phyloP scores from a whole-genome alignment of 192 early-diverging fungal species.

The Funneliformis geosporum region DNA sequence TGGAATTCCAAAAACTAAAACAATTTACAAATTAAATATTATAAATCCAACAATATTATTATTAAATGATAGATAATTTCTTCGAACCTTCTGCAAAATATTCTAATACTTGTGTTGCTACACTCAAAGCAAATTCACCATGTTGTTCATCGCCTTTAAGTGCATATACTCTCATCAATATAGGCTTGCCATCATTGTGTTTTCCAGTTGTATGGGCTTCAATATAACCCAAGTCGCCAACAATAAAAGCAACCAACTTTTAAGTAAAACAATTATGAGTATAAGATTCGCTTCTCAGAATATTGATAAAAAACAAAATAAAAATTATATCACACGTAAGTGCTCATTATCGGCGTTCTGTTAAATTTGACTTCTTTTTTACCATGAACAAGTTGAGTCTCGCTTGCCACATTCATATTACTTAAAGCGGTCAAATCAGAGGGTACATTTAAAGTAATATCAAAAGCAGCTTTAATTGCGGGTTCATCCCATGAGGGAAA shows the following conservation, averaged over 20 bases:
- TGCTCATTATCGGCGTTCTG: conserved; percentile 91
- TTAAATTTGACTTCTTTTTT: conserved; percentile 86
- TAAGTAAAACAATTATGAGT: background rate
- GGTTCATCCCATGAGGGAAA: conserved; percentile 99
- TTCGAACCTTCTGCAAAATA: conserved; percentile 43
- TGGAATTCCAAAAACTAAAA: conserved; percentile 82
- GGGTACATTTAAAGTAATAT: conserved; percentile 81
- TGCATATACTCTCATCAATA: conserved; percentile 86
- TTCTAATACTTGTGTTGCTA: conserved; percentile 75
- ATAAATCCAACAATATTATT: too few relatives aligned
- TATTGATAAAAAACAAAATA: too few relatives aligned
- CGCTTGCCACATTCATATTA: conserved; percentile 86
- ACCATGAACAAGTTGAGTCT: conserved; percentile 55
- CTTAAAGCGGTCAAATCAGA: conserved; percentile 79
- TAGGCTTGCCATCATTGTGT: conserved; percentile 67
- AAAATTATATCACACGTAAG: conserved; percentile 66
- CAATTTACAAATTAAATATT: too few relatives aligned
- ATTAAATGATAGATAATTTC: too few relatives aligned
- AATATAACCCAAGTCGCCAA: conserved; percentile 92
- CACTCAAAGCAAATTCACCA: conserved; percentile 81
- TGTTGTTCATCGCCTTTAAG: conserved; percentile 74
- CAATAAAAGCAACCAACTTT: conserved; percentile 82
- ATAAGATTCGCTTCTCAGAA: too few relatives aligned
- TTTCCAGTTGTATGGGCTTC: conserved; percentile 73
- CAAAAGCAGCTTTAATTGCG: conserved; percentile 91